These are phyloP conservation scores for Ceratorhiza oryzae-sativae DNA, from an alignment of 1,284 basidiomycete species.

Conservation along the genomic window DNA sequence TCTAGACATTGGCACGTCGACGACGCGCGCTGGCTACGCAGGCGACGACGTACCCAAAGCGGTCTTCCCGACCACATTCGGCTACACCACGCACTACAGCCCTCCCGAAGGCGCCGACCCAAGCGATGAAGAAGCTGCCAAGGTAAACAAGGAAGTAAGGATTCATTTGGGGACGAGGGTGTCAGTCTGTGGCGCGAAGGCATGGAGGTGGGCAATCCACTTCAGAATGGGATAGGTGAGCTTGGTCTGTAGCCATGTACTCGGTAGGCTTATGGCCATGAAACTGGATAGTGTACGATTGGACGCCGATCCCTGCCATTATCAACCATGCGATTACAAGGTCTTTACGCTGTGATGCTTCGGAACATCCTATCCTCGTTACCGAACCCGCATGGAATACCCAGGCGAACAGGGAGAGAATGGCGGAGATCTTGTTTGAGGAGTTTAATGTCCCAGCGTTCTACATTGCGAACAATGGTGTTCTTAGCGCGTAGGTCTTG, in stretches of 20 bases:
- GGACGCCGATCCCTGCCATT: slow-evolving; percentile 74
- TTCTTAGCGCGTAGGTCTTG: slow-evolving; percentile 83
- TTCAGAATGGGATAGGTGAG: slow-evolving; percentile 86
- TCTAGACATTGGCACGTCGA: slow-evolving; percentile 90
- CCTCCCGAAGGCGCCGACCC: slow-evolving; percentile 56
- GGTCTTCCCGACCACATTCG: slow-evolving; percentile 89
- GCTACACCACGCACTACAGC: slow-evolving; percentile 63
- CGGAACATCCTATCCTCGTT: slow-evolving; percentile 90
- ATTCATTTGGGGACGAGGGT: slow-evolving; percentile 91
- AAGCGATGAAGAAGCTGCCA: slow-evolving; percentile 37
- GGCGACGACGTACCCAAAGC: slow-evolving; percentile 97
- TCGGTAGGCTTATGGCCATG: background rate
- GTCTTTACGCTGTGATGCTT: slow-evolving; percentile 72
- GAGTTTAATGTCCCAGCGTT: slow-evolving; percentile 94
- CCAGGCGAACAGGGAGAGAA: slow-evolving; percentile 83
- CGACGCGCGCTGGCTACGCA: slow-evolving; percentile 92
- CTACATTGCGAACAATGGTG: slow-evolving; percentile 96
- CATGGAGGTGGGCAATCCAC: slow-evolving; percentile 87
- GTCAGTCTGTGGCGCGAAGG: slow-evolving; percentile 90
- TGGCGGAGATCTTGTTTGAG: slow-evolving; percentile 98
- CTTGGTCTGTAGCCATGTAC: slow-evolving; percentile 41
- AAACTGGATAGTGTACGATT: slow-evolving; percentile 70
- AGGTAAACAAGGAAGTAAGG: slow-evolving; percentile 60
- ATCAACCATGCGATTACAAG: slow-evolving; percentile 78
- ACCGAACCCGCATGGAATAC: slow-evolving; percentile 99